A percentile compares a stretch with the other conserved stretches of the same genome.
phyloP scores from a whole-genome alignment of 345 rosid species.

The Cardamine occulta region DNA sequence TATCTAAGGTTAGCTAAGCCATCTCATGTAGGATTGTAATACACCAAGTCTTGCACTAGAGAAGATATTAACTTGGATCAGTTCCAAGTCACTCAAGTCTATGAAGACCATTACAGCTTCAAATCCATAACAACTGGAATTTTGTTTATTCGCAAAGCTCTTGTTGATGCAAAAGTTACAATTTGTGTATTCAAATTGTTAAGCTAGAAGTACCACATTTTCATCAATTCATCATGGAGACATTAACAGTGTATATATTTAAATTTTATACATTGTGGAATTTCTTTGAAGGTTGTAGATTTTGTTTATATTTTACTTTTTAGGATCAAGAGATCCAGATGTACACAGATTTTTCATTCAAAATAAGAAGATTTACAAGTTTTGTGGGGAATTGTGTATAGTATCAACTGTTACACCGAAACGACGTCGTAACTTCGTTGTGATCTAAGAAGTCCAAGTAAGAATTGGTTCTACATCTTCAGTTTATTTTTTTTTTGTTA shows the following conservation, averaged over 20 bases:
- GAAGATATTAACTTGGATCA: slow-evolving; percentile 2
- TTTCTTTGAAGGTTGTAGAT: background rate
- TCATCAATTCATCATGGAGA: too few species aligned
- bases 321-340: too few species aligned
- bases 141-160: too few species aligned
- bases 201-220: too few species aligned
- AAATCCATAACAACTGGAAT: background rate
- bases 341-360: background rate
- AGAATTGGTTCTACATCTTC: background rate
- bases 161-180: too few species aligned
- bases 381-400: background rate
- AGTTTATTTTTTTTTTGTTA: background rate
- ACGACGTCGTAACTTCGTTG: slow-evolving; percentile 12
- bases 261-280: background rate
- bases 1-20: background rate
- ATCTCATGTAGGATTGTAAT: slow-evolving; percentile 7
- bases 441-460: background rate
- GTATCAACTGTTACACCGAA: background rate
- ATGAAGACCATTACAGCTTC: slow-evolving; percentile 6
- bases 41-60: background rate
- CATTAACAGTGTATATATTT: too few species aligned
- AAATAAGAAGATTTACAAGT: background rate
- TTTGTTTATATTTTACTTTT: too few species aligned
- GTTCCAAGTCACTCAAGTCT: slow-evolving; percentile 10
- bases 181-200: too few species aligned